Base-by-base conservation (phyloP, 805 yeast genomes). In the Debaryomyces maramus region DNA sequence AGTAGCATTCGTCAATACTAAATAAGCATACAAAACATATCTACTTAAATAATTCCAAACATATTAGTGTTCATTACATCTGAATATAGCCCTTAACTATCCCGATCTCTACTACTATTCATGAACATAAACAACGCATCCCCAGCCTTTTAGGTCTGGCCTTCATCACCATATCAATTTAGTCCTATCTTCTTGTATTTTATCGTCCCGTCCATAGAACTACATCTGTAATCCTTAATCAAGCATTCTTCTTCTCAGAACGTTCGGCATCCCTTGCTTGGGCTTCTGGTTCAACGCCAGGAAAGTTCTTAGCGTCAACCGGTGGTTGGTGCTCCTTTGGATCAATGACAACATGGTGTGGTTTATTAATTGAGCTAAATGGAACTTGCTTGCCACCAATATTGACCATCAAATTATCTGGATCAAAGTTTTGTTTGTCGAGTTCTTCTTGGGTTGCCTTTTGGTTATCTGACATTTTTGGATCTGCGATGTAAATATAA, bases 301-400 rank as follows among this genome's bases (percentile, higher is more conserved):
- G 71, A 39, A 64, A 62, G 6, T 48, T 35, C 11, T 44, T 45
- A 1, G 61, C 46, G 37, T 57, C 50, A 13, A 52, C 48, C 15
- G 40, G 33, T 3, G 65, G 61, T 40, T 55, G 55, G 36, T 51
- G 57, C 10, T 50, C 38, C 15, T 37, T 28, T 7, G 67, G 67
- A 28, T 54, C 46, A 18, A 59, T 32, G 15, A 58, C 55, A 13
- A 56, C 69, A 22, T 56, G 36, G 45, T 70, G 75, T 4, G 75
- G 75, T 44, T 64, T 66, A 51, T 58, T 67, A 45, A 70, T 63
- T 32, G 38, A 37, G 34, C 48, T 51, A 42, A 65, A 61, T 5
- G 73, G 75, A 8, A 70, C 70, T 39, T 49, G 50, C 40, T 54
- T 56, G 32, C 71, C 72, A 15, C 66, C 68, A 29, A 70, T 51